phyloP scores from a whole-genome alignment of 2,329 filamentous ascomycete species.

The Fusarium penzigii region DNA sequence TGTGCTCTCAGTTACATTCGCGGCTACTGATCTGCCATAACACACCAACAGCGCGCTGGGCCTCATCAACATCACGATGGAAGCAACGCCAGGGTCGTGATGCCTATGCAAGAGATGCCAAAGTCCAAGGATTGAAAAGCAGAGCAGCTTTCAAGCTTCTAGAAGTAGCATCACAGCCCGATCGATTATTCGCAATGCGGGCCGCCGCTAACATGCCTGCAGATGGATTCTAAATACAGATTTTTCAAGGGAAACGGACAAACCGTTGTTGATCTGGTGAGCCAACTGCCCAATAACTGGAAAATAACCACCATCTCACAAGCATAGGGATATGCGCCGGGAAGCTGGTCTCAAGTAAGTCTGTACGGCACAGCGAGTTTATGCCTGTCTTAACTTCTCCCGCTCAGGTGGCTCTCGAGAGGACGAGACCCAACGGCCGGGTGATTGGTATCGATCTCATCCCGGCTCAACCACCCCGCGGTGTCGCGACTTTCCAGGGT shows the following conservation, averaged over 20 bases:
- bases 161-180: conserved; percentile 55
- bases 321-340: conserved; percentile 73
- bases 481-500: conserved; percentile 93
- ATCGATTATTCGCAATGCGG: background rate
- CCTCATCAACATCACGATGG: conserved; percentile 74
- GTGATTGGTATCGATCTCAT: conserved; percentile 94
- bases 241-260: conserved; percentile 74
- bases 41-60: conserved; percentile 14
- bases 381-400: background rate
- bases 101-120: conserved; percentile 71
- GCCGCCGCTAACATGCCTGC: background rate
- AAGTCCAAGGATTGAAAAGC: conserved; percentile 79
- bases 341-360: conserved; percentile 68
- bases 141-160: conserved; percentile 92
- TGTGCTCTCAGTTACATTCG: background rate
- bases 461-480: conserved; percentile 84
- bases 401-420: conserved; percentile 73
- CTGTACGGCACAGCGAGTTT: too few relatives aligned
- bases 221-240: conserved; percentile 81
- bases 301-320: conserved; percentile 8
- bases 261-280: conserved; percentile 86
- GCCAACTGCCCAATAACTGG: conserved; percentile 23
- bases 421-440: conserved; percentile 73
- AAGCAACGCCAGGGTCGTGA: conserved; percentile 77
- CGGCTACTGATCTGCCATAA: background rate